Evolutionary conservation across 2,329 filamentous ascomycete species (phyloP), one percentile per base, ranked within the genome.

Genomic region (Botrytis cinerea): DNA sequence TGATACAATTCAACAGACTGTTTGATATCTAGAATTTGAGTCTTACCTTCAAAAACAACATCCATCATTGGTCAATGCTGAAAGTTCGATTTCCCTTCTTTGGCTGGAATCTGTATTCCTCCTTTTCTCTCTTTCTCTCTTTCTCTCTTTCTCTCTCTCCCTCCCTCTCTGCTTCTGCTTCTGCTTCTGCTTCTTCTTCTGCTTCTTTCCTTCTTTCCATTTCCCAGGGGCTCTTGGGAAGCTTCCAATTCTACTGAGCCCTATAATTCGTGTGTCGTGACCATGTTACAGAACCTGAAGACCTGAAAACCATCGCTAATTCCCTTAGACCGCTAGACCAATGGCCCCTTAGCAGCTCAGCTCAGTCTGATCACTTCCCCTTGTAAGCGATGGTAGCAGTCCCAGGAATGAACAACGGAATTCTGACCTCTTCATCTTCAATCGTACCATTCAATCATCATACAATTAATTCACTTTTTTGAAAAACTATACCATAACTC

Each of bases 391-490:
- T 61, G 38, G 32, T 40, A 71, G 46, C 38, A 48, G 25, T 54
- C 38, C 38, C 40, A 51, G 51, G 63, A 72, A 69, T 68, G 71
- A 69, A 20, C 51, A 38, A 59, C 25, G 40, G 63, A 69, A 69
- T 72, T 72, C 71, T 51, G 60, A 69, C 71, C 71, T 60, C 63
- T 68, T 48, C 51, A 35, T 59, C 62, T 9, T 59, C 48, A 43
- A 68, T 35, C 16, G n/a, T 51, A 45, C 32, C 54, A 60, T 48
- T 61, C 62, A 68, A 40, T 43, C 69, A 48, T 46, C 59, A 35
- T 43, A 60, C 63, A 32, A 69, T 69, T 57, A 43, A 45, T 69
- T 73, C 62, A 43, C 46, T 25, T 38, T 60, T 48, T n/a, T n/a
- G 25, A 43, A 57, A 57, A 22, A 43, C 48, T 43, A 6, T 35